Base-by-base conservation (phyloP, 116 monocot genomes). In the Posidonia oceanica region DNA sequence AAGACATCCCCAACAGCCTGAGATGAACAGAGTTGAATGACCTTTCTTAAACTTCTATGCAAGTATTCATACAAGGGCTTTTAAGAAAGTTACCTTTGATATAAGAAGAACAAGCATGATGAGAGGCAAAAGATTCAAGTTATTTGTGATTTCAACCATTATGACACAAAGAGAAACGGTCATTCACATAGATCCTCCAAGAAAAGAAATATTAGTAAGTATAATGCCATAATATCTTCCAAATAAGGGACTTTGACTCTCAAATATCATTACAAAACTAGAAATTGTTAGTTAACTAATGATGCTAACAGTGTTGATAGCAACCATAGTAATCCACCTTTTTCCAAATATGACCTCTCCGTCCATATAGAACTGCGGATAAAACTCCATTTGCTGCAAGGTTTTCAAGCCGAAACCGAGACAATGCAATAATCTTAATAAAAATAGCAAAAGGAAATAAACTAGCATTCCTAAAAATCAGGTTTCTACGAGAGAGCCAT, bases 141-240 rank as follows among this genome's bases (percentile, higher is more conserved):
- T 98, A 72, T 98, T 98, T 71, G 98, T 98, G 67, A 98, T 98
- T 72, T 98, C 98, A 69, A 98, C 98, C 98, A 98, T 98, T 64
- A 98, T 98, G 39, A 98, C 93, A 98, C 93, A 98, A 52, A 98
- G 84, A 61, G 98, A 98, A 78, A 98, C 98, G 8, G 98, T 98
- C 98, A 98, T 98, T 80, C 98, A 73, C 93, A 98, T 98, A 66
- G 98, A 98, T 73, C 98, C 98, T 66, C 98, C 98, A 74, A 98
- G 90, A 83, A 98, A 98, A 67, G 98, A 93, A 5, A 48, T 48
- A 6, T 48, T 48, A 48, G 0, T 29, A 29, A 29, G 29, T 29
- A 29, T 29, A 29, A 29, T 29, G 29, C 29, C 1, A 29, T 29
- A 29, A 29, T 29, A 29, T 29, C 29, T 29, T 0, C 29, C 29